Evolutionary conservation across 192 early-diverging fungal genomes (phyloP).

Genomic region (Umbelopsis sp.): DNA sequence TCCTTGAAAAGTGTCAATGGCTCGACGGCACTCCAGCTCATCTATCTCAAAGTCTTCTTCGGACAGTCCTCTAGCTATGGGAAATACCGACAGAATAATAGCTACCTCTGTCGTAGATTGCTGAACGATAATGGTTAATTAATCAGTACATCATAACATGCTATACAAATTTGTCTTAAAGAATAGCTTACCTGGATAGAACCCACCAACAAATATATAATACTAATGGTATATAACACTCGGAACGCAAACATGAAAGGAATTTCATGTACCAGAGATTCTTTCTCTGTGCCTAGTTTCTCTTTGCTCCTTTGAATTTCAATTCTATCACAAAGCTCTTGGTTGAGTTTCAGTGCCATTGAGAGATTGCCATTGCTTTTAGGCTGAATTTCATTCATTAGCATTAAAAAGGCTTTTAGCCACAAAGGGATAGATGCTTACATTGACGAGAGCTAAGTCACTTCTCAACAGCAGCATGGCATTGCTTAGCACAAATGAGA

Average conservation of each 20-base stretch:
- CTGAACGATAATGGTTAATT: not conserved
- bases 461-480: constrained; percentile 34
- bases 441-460: constrained; percentile 34
- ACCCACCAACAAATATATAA: not conserved
- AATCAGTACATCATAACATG: not conserved
- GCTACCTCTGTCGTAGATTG: constrained; percentile 18
- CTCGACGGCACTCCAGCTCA: constrained; percentile 12
- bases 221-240: constrained; percentile 9
- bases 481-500: constrained; percentile 38
- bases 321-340: constrained; percentile 7
- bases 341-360: not conserved
- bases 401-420: not conserved
- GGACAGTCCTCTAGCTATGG: not conserved
- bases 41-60: constrained; percentile 26
- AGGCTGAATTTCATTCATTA: not conserved
- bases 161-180: not conserved
- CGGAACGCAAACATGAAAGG: constrained; percentile 14
- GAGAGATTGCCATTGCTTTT: not conserved
- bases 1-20: constrained; percentile 8
- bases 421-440: not conserved
- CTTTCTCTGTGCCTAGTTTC: constrained; percentile 1
- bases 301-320: constrained; percentile 13
- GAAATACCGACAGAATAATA: constrained; percentile 22
- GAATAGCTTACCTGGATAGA: not conserved
- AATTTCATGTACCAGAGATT: constrained; percentile 12